Base-by-base conservation (phyloP, 345 rosid genomes). In the Camelina laxa region DNA sequence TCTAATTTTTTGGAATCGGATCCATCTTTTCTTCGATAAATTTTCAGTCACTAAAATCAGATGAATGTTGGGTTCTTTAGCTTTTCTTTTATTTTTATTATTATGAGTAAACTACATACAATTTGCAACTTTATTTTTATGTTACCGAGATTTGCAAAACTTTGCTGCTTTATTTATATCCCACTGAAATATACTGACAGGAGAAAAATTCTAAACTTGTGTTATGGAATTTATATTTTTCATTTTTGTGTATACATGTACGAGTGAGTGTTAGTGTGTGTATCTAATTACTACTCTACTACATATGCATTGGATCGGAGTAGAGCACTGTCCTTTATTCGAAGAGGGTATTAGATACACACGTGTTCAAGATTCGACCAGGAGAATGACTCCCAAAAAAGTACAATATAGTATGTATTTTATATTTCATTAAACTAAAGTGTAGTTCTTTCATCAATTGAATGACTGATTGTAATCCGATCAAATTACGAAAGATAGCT, bases 251-350 rank as follows among this genome's bases (percentile, higher is more conserved):
- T 47, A 35, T 35, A 35, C 9, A 8, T 35, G 38, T 4, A 13
- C 12, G 2, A 22, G 0, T 24, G 30, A 27, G 30, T 27, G 30
- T 27, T 27, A 4, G 30, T 27, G 51, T 47, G 51, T 47, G 21
- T 48, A 3, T 48, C 22, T 48, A 17, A 7, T 4, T 2, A 7
- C 5, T 1, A 16, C 19, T 8, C 10, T 2, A 7, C 5, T 1
- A 16, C 19, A 17, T 17, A 17, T 17, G 45, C 42, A 49, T 35
- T 15, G 72, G 60, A 38, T 67, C 49, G 12, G 22, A 67, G 31
- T 11, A 38, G 55, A 69, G 58, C 65, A 69, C 21, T 13, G 33
- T 69, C 55, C 56, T 50, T 50, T 57, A 57, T 56, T 69, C 33
- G 55, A 9, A 69, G 41, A 41, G 13, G 16, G 39, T 42, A 41